Evolutionary conservation across 2,329 filamentous ascomycete species (phyloP), one percentile per base, ranked within the genome.

Genomic region (Leptographium wingfieldii): DNA sequence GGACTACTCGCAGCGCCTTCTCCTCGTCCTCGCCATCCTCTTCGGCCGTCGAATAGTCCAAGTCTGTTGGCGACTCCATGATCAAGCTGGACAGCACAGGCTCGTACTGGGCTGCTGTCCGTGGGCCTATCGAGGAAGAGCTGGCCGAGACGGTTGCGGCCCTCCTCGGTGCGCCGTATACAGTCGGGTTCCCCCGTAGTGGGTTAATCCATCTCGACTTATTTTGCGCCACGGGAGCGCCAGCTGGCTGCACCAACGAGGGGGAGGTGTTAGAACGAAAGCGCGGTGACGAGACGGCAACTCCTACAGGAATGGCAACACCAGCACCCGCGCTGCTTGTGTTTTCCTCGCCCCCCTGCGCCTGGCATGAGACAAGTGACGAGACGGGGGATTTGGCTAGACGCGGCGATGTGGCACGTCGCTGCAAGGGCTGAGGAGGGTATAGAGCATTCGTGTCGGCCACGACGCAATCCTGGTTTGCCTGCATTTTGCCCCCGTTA

Each of bases 221-320:
- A 25, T 54, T 49, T 71, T 68, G 25, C 11, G 49, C 16, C 12
- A 14, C 48, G 29, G 49, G 27, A 31, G 48, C 22, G 7, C 14
- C 25, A 19, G 9, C 27, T 19, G 49, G 14, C 49, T 2, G 49
- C 27, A 31, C 11, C 11, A 29, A 5, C 22, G 27, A 77, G 2
- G 81, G 80, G 16, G 79, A 80, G 3, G 82, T 84, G 64, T 81
- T 80, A 2, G 81, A 80, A 33, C 82, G 77, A 25, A 71, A 64
- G 5, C 73, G 74, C 2, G 77, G 72, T 10, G 76, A 73, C 12
- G 22, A 54, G 3, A 40, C 40, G 19, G 38, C 52, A 60, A 68
- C n/a, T 65, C 68, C 12, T 67, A 53, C 40, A 48, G 38, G 16
- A 27, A 25, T 29, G 22, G 3, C 35, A 43, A 10, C 19, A 38